Evolutionary conservation across 768 basidiomycete species (phyloP), one percentile per base, ranked within the genome.

Genomic region (Galerina marginata): DNA sequence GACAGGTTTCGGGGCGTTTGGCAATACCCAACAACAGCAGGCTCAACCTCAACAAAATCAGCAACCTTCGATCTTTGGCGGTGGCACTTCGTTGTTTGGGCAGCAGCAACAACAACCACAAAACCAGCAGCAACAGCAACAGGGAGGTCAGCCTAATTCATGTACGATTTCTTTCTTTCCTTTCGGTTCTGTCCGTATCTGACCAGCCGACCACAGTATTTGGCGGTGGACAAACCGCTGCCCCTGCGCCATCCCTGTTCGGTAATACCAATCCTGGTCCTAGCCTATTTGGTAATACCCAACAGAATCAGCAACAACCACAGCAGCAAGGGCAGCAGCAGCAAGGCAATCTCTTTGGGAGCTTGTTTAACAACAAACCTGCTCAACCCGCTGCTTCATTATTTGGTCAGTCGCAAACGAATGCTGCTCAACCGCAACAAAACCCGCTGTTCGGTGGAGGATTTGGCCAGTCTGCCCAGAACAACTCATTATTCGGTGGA

Each of bases 401-500:
- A 38, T 83, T 85, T 63, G 74, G 75, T 26, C 83, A 85, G 62
- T 69, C 66, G 38, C 69, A 77, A 48, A 63, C 62, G 42, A 72
- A 60, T 56, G 67, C 75, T 54, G 58, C 77, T 64, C 67, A 76
- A 64, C 63, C 68, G 37, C 67, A 69, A 49, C 67, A 67, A 45
- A 63, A 66, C 1, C 69, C 69, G 33, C 67, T 88, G 12, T 90
- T 90, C 59, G 87, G 87, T 29, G 79, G 74, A 56, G 70, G 80
- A 6, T 71, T 85, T 20, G 81, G 81, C 14, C 84, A 87, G 67
- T 70, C 71, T 26, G 69, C 60, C 23, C 76, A 69, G 50, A 73
- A 75, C 47, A 83, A 82, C 58, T 70, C 81, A 2, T 63, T 74
- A 10, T 83, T 87, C 44, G 82, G 83, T 62, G 82, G 82, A 61